Conservation (phyloP, 805 yeast species). For the Spathaspora gorwiae region DNA sequence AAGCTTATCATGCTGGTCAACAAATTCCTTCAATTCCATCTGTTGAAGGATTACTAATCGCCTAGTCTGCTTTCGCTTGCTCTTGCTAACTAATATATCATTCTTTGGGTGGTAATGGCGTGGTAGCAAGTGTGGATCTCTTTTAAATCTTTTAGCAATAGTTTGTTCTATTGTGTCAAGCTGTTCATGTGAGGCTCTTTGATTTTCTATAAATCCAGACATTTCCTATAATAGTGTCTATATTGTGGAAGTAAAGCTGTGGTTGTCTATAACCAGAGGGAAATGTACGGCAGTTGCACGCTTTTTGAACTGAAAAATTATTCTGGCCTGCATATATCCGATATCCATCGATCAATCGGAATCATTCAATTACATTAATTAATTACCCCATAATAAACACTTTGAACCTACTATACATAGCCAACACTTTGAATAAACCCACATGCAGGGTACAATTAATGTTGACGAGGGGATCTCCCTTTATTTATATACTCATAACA, state of each 20-base stretch:
- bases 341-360: too few species aligned
- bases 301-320: too few species aligned
- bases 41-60: conserved; percentile 57
- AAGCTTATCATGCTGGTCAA: conserved; percentile 38
- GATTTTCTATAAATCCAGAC: conserved; percentile 29
- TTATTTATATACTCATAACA: conserved; percentile 49
- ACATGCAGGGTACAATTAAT: too few species aligned
- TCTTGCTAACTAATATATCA: conserved; percentile 8
- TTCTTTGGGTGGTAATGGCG: conserved; percentile 10
- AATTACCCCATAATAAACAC: too few species aligned
- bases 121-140: conserved; percentile 55
- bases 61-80: conserved; percentile 35
- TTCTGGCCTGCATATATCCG: too few species aligned
- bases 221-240: conserved; percentile 6
- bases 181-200: conserved; percentile 49
- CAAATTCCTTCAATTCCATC: conserved; percentile 58
- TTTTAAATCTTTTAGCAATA: conserved; percentile 52
- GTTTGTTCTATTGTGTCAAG: conserved; percentile 69
- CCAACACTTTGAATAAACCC: too few species aligned
- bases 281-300: too few species aligned
- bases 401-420: too few species aligned
- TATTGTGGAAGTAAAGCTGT: too few species aligned
- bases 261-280: too few species aligned
- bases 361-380: too few species aligned
- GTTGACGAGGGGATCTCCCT: conserved; percentile 9